Evolutionary conservation across 139 green algal species (phyloP).

Genomic region (Chlorella vulgaris): DNA sequence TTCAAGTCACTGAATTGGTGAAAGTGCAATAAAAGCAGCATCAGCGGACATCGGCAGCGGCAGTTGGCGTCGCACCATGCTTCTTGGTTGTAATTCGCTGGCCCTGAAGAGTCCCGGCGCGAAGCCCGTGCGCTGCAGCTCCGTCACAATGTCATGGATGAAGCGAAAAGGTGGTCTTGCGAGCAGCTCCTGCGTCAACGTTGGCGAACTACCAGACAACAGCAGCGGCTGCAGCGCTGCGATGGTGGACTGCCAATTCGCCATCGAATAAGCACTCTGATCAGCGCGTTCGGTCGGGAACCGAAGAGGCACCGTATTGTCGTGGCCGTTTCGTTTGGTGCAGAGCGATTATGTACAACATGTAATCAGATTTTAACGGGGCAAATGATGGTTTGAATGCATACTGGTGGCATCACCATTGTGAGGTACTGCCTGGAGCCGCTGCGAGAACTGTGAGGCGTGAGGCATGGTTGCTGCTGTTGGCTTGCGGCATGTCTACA

Average conservation of each 20-base stretch:
- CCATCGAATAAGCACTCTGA: neutral
- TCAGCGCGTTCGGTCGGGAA: neutral
- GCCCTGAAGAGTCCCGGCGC: conserved; percentile 70
- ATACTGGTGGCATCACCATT: too few relatives aligned
- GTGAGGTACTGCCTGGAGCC: too few relatives aligned
- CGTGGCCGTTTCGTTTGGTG: too few relatives aligned
- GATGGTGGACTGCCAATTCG: conserved; percentile 64
- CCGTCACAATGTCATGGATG: conserved; percentile 84
- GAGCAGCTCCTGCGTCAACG: conserved; percentile 75
- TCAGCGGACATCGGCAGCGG: neutral
- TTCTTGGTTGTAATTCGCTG: conserved; percentile 66
- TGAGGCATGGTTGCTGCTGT: too few relatives aligned
- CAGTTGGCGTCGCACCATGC: conserved; percentile 54
- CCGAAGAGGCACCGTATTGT: too few relatives aligned
- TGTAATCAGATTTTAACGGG: too few relatives aligned
- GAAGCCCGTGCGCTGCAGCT: conserved; percentile 77
- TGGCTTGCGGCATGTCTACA: too few relatives aligned
- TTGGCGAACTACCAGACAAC: conserved; percentile 68
- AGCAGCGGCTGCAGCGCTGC: conserved; percentile 63
- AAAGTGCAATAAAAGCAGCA: neutral
- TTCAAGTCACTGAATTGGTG: neutral
- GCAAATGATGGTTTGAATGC: too few relatives aligned
- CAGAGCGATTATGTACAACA: too few relatives aligned
- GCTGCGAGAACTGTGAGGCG: too few relatives aligned
- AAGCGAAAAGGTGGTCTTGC: conserved; percentile 83